These are phyloP conservation scores for Phytopythium ostracodes DNA, from an alignment of 352 stramenopile species.

Conservation along the genomic window DNA sequence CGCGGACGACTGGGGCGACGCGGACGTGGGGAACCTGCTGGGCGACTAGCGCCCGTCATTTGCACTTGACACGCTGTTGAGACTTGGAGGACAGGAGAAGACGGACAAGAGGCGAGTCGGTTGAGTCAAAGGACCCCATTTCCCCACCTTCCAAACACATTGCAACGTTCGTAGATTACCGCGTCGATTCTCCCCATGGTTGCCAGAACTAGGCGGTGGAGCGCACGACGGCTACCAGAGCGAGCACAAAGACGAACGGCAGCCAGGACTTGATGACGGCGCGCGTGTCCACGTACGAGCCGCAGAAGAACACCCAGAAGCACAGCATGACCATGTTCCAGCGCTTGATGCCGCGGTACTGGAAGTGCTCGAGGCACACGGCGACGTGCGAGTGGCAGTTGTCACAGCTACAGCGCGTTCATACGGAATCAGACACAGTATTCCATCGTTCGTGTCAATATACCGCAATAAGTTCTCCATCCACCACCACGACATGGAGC, in stretches of 20 bases:
- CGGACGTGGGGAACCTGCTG: conserved; percentile 72
- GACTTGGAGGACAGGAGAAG: neutral
- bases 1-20: conserved; percentile 78
- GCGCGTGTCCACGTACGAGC: conserved; percentile 39
- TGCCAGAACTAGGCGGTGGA: conserved; percentile 14
- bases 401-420: conserved; percentile 61
- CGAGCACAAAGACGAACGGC: conserved; percentile 29
- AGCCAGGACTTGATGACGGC: conserved; percentile 38
- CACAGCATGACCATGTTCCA: conserved; percentile 84
- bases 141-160: too few relatives aligned
- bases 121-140: neutral
- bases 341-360: conserved; percentile 43
- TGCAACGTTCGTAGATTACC: neutral
- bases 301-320: conserved; percentile 79
- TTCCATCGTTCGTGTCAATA: neutral
- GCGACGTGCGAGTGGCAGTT: conserved; percentile 98
- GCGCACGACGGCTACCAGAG: conserved; percentile 21
- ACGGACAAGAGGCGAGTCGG: neutral
- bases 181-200: neutral
- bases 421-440: neutral
- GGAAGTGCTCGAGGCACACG: conserved; percentile 58
- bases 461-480: neutral
- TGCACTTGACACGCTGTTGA: neutral
- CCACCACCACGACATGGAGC: neutral
- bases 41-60: conserved; percentile 36